phyloP scores from a whole-genome alignment of 768 basidiomycete species.

The Rhodotorula kratochvilovae region DNA sequence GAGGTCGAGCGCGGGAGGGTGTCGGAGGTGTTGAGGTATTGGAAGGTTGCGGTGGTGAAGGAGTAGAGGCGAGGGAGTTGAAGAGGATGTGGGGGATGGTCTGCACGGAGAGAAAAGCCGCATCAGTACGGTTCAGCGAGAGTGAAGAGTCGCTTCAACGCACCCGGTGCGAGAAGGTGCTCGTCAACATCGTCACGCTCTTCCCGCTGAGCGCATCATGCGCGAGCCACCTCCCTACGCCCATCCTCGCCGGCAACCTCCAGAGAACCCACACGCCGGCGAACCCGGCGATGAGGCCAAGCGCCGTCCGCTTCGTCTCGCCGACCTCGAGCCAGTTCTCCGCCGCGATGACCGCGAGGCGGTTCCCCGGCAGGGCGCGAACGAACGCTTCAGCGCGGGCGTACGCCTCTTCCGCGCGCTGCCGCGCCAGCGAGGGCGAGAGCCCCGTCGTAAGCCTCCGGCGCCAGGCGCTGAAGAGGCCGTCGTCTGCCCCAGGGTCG shows the following conservation, averaged over 20 bases:
- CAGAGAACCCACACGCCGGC: slow-evolving; percentile 23
- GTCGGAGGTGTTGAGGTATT: slow-evolving; percentile 18
- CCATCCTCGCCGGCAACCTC: slow-evolving; percentile 5
- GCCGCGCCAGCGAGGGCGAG: slow-evolving; percentile 4
- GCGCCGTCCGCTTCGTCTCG: slow-evolving; percentile 31
- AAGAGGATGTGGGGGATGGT: slow-evolving; percentile 35
- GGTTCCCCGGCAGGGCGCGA: background rate
- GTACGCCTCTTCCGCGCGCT: slow-evolving; percentile 15
- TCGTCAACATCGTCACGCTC: slow-evolving; percentile 27
- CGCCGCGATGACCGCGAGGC: slow-evolving; percentile 26
- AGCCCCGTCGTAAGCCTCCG: background rate
- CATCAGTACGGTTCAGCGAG: background rate
- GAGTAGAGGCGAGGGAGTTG: slow-evolving; percentile 38
- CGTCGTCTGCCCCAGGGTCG: background rate
- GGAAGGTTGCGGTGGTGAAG: slow-evolving; percentile 17
- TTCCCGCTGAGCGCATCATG: slow-evolving; percentile 24
- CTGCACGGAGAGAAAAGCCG: background rate
- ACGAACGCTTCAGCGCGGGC: background rate
- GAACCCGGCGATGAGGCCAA: slow-evolving; percentile 19
- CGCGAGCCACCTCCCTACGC: slow-evolving; percentile 12
- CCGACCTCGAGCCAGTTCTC: slow-evolving; percentile 33
- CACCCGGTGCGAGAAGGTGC: slow-evolving; percentile 36
- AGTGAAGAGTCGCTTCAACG: background rate
- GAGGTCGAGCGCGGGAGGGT: slow-evolving; percentile 32
- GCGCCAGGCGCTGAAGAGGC: background rate